Evolutionary conservation across 768 basidiomycete genomes (phyloP).

Genomic region (Podaxis sp.): DNA sequence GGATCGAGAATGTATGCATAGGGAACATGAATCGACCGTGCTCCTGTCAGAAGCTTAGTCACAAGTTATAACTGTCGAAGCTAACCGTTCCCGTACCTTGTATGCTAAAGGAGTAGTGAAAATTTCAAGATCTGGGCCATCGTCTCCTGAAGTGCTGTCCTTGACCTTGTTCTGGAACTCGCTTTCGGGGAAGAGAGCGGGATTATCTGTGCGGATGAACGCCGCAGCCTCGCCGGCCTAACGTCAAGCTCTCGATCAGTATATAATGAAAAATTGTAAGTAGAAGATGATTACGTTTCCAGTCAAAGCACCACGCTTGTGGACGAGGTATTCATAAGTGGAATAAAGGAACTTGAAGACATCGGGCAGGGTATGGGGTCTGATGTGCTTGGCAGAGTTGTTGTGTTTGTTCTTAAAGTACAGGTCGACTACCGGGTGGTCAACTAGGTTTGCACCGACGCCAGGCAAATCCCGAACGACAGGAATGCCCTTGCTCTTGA

Average conservation of each 20-base stretch:
- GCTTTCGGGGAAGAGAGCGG: conserved; percentile 40
- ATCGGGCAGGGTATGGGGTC: conserved; percentile 27
- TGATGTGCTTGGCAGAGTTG: conserved; percentile 40
- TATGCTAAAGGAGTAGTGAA: conserved; percentile 40
- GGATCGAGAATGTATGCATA: conserved; percentile 38
- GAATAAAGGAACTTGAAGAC: conserved; percentile 31
- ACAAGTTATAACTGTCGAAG: neutral
- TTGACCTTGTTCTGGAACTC: conserved; percentile 29
- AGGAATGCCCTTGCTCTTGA: conserved; percentile 52
- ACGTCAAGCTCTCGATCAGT: neutral
- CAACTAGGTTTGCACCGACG: conserved; percentile 72
- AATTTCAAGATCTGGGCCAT: conserved; percentile 44
- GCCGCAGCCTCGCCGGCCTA: conserved; percentile 51
- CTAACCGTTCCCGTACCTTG: conserved; percentile 23
- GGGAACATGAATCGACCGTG: conserved; percentile 37
- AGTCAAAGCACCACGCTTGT: conserved; percentile 48
- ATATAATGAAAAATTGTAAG: neutral
- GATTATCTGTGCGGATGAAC: conserved; percentile 51
- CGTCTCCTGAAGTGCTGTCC: conserved; percentile 39
- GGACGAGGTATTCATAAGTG: conserved; percentile 41
- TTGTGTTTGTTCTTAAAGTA: conserved; percentile 52
- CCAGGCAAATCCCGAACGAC: conserved; percentile 64
- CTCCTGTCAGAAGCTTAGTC: conserved; percentile 23
- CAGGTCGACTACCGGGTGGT: conserved; percentile 60
- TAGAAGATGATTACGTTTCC: conserved; percentile 47